Evolutionary conservation across 768 basidiomycete genomes (phyloP).

Genomic region (Leccinum subgranulosum): DNA sequence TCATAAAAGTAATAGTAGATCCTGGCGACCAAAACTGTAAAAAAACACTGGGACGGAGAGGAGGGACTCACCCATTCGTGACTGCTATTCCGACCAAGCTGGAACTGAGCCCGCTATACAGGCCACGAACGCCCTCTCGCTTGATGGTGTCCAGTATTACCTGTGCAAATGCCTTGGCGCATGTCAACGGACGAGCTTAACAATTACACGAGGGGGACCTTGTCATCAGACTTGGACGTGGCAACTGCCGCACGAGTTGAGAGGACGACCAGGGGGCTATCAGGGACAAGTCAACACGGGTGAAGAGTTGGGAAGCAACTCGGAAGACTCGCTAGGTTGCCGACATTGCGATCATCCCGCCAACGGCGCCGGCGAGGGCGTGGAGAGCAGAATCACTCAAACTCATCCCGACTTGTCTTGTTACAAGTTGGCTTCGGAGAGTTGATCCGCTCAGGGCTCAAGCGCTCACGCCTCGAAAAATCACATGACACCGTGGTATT

Average conservation of each 20-base stretch:
- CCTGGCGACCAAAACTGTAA: constrained; percentile 34
- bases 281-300: not conserved
- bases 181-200: not conserved
- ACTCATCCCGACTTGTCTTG: not conserved
- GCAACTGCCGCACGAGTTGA: constrained; percentile 93
- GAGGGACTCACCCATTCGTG: constrained; percentile 74
- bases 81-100: constrained; percentile 88
- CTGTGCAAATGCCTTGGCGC: constrained; percentile 55
- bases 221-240: constrained; percentile 64
- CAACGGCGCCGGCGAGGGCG: constrained; percentile 83
- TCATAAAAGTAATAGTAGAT: constrained; percentile 95
- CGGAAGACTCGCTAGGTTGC: constrained; percentile 66
- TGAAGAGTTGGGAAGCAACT: not conserved
- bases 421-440: not conserved
- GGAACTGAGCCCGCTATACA: constrained; percentile 86
- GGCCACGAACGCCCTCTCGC: constrained; percentile 77
- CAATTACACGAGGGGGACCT: constrained; percentile 43
- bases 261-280: constrained; percentile 85
- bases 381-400: constrained; percentile 80
- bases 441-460: not conserved
- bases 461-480: too few species aligned
- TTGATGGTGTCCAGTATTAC: constrained; percentile 73
- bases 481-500: constrained; percentile 13
- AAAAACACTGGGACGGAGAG: not conserved
- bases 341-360: constrained; percentile 90